Base-by-base conservation (phyloP, 345 rosid species). In the Triadica sebifera region DNA sequence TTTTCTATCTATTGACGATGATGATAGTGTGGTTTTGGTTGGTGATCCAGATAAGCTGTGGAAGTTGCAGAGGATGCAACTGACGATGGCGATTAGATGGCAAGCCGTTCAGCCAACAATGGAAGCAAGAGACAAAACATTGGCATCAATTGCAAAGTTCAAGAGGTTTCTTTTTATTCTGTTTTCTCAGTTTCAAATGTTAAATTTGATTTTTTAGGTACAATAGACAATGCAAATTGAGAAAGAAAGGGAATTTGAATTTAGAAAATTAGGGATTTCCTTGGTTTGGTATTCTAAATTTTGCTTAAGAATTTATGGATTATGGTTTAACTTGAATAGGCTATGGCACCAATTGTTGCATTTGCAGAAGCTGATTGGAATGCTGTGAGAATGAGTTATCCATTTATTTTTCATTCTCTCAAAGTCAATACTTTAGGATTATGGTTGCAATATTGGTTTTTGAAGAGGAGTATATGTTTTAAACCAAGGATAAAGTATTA, bases 291-390 rank as follows among this genome's bases (percentile, higher is more conserved):
- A n/a, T n/a, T n/a, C 1, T 41, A 49, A 3, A 57, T 24, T 22
- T 13, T 24, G 55, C 3, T 65, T n/a, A 5, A 11, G 41, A 4
- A n/a, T 10, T 47, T 22, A 25, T 46, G 7, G 15, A 19, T 3
- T 65, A 25, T 63, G 41, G 39, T 16, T 58, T 74, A 25, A 50
- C 73, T 39, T 69, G 64, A 24, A 66, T 38, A 92, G 98, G 99
- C 99, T 12, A 93, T 95, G 99, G 98, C 99, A 45, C 93, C 99
- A 4, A 93, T 95, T 76, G 90, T 92, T 62, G 90, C 96, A 0
- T 89, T 96, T 16, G 88, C 87, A 1, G 98, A 88, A 72, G 98
- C 92, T 0, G 97, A 93, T 77, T 81, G 88, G 71, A 89, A 93
- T 55, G 98, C 98, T 53, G 87, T 90, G 92, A 90, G 91, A 81